phyloP scores from a whole-genome alignment of 1,139 yeast genomes.

The Taphrina communis region DNA sequence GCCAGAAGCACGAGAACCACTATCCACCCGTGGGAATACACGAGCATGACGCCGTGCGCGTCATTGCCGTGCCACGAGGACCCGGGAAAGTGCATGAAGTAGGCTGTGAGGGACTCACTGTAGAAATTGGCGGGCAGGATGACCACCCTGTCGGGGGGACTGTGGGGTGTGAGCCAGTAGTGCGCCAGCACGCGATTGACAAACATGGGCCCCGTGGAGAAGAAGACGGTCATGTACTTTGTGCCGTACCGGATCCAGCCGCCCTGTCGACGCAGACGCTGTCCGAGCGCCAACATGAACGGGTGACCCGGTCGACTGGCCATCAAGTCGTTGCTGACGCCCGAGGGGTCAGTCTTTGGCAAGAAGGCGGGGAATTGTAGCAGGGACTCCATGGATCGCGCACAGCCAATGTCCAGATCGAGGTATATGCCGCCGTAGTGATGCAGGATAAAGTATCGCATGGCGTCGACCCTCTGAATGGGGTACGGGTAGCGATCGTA shows the following conservation, averaged over 20 bases:
- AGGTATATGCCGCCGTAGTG: conserved; percentile 41
- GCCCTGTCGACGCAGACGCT: conserved; percentile 10
- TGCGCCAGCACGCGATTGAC: conserved; percentile 25
- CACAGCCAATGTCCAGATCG: conserved; percentile 40
- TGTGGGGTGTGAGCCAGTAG: conserved; percentile 10
- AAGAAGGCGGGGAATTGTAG: conserved; percentile 26
- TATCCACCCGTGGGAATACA: conserved; percentile 4
- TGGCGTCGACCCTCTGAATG: conserved; percentile 40
- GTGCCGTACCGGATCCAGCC: conserved; percentile 27
- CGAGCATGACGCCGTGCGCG: conserved; percentile 24
- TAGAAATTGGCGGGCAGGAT: conserved; percentile 30
- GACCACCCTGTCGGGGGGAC: conserved; percentile 5
- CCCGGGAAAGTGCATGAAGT: conserved; percentile 37
- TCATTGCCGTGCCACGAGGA: conserved; percentile 42
- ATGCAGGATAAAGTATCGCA: conserved; percentile 34
- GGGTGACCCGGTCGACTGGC: conserved; percentile 35
- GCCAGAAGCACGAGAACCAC: background rate
- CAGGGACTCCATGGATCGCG: conserved; percentile 32
- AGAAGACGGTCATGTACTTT: conserved; percentile 39
- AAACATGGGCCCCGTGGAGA: conserved; percentile 40
- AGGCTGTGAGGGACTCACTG: conserved; percentile 23
- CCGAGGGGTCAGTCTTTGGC: conserved; percentile 30
- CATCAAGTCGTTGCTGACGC: conserved; percentile 39
- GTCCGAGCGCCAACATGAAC: conserved; percentile 17
- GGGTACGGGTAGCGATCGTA: conserved; percentile 34